Evolutionary conservation across 331 rosid genomes (phyloP).

Genomic region (Dryas integrifolia): DNA sequence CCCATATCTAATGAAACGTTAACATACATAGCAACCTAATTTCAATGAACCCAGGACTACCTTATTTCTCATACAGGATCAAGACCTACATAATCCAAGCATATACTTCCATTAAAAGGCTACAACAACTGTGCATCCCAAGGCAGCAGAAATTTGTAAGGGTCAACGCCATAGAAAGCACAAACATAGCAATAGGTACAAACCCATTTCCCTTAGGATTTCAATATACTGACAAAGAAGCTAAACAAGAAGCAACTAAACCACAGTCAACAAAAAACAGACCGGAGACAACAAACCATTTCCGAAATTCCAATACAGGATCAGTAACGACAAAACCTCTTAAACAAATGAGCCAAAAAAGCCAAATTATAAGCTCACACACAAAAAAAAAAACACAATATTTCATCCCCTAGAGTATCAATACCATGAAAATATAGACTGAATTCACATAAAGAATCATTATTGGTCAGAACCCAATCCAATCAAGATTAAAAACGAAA

Average conservation of each 20-base stretch:
- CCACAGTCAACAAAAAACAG: not conserved
- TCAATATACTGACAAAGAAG: not conserved
- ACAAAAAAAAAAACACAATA: not conserved
- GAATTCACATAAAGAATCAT: not conserved
- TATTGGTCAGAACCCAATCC: not conserved
- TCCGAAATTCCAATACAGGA: conserved; percentile 12
- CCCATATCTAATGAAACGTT: not conserved
- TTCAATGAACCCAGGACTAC: not conserved
- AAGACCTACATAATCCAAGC: not conserved
- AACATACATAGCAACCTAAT: not conserved
- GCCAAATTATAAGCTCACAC: not conserved
- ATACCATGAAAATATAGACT: not conserved
- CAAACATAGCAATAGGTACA: not conserved
- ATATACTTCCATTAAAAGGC: not conserved
- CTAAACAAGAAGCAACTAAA: not conserved
- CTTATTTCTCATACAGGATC: not conserved
- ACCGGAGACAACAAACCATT: not conserved
- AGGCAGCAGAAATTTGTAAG: not conserved
- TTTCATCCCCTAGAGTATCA: not conserved
- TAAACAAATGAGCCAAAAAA: not conserved
- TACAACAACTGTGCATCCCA: not conserved
- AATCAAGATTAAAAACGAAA: not conserved
- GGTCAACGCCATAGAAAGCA: conserved; percentile 16
- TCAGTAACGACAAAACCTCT: conserved; percentile 2
- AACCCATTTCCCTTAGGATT: not conserved